Base-by-base conservation (phyloP, 176 grass and related monocot species). In the Paspalum notatum region DNA sequence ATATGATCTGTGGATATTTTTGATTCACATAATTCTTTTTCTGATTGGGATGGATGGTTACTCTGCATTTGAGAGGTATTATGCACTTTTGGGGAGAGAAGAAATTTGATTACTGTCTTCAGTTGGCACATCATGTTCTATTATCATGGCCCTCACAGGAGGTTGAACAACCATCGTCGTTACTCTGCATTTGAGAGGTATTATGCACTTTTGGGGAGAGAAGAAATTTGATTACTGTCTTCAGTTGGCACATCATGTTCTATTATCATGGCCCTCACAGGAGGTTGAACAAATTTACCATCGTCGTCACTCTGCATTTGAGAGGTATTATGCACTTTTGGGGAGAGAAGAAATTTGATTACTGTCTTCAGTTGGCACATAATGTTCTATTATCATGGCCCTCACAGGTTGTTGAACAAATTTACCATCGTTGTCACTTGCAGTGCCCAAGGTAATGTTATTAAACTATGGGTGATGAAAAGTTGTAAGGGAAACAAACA, bases 1-100 rank as follows among this genome's bases (percentile, higher is more conserved):
- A 86, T 86, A 64, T 71, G 47, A 58, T 86, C 72, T 69, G 76
- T 62, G n/a, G 81, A 74, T 72, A 66, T 45, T 75, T 60, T 57
- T 78, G 82, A n/a, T n/a, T 68, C 82, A 38, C 41, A 37, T 78
- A 65, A 65, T 85, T 84, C 80, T 79, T 54, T 65, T 42, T 24
- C 32, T 61, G 8, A 44, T 10, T 60, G 71, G 14, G 60, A 57
- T 75, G 59, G 27, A 27, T 47, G 47, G 69, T 73, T 16, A 27
- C 24, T 83, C 40, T 56, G 74, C 53, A 56, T 80, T 68, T 40
- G 37, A 43, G 71, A 73, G 37, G 18, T 74, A 57, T 62, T 52
- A 8, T 82, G 75, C 45, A 57, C 69, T 78, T 52, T 42, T 76
- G 9, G 39, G n/a, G 63, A 60, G 48, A 58, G 76, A 79, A 22